Conservation (phyloP, 2,329 filamentous ascomycete genomes). For the Penicillium vulpinum region DNA sequence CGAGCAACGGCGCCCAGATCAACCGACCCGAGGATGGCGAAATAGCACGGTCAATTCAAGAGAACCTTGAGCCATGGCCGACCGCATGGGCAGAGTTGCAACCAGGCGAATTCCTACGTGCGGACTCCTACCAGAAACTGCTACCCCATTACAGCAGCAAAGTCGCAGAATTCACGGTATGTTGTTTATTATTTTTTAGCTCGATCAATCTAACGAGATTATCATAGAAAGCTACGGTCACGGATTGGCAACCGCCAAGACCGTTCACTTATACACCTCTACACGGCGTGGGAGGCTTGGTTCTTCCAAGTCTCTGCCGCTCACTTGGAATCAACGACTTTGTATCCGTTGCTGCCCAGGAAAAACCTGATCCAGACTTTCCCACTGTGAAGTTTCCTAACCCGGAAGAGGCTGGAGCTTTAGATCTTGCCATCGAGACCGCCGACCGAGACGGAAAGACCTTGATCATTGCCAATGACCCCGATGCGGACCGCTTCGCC, state of each 20-base stretch:
- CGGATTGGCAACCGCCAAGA: slow-evolving; percentile 27
- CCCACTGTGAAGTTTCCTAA: slow-evolving; percentile 66
- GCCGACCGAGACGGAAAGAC: slow-evolving; percentile 52
- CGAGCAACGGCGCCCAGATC: slow-evolving; percentile 65
- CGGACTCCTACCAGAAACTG: slow-evolving; percentile 30
- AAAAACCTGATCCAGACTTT: slow-evolving; percentile 62
- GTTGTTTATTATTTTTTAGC: slow-evolving; percentile 3
- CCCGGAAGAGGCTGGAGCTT: slow-evolving; percentile 63
- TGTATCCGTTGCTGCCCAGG: slow-evolving; percentile 47
- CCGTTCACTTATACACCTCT: slow-evolving; percentile 47
- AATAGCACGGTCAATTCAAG: slow-evolving; percentile 58
- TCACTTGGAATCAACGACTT: slow-evolving; percentile 37
- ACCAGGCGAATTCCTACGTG: slow-evolving; percentile 36
- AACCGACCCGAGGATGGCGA: slow-evolving; percentile 62
- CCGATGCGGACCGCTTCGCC: slow-evolving; percentile 65
- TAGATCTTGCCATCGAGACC: slow-evolving; percentile 59
- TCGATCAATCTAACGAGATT: slow-evolving; percentile 13
- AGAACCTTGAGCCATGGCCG: slow-evolving; percentile 54
- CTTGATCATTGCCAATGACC: slow-evolving; percentile 63
- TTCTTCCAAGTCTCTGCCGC: slow-evolving; percentile 36
- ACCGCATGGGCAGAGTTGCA: slow-evolving; percentile 50
- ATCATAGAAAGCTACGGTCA: slow-evolving; percentile 35
- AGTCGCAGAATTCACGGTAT: slow-evolving; percentile 36
- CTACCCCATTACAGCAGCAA: slow-evolving; percentile 31
- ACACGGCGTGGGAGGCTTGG: slow-evolving; percentile 42